phyloP scores from a whole-genome alignment of 352 stramenopile genomes.

The Pythium aquatile region DNA sequence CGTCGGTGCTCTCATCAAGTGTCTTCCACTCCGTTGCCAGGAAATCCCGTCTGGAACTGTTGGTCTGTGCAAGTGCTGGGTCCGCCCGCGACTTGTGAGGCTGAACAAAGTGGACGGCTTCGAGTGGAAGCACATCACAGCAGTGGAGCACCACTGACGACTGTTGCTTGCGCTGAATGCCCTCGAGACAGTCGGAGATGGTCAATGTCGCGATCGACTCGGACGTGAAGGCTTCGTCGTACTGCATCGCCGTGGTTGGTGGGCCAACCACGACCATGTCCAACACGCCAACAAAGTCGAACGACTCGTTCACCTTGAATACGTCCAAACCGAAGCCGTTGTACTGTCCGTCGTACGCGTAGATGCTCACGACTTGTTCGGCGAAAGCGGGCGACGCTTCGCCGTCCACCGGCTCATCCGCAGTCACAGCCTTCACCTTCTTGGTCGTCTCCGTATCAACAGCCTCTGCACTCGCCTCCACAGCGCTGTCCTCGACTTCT shows the following conservation, averaged over 20 bases:
- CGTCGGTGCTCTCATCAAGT: slow-evolving; percentile 16
- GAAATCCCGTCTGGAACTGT: slow-evolving; percentile 33
- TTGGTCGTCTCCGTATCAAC: slow-evolving; percentile 16
- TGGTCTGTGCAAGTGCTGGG: slow-evolving; percentile 40
- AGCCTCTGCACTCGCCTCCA: not conserved
- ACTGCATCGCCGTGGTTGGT: slow-evolving; percentile 13
- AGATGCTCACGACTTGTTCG: slow-evolving; percentile 54
- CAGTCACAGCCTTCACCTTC: slow-evolving; percentile 37
- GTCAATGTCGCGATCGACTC: slow-evolving; percentile 53
- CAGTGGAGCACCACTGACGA: slow-evolving; percentile 68
- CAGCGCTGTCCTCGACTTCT: not conserved
- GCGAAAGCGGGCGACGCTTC: slow-evolving; percentile 20
- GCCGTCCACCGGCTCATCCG: not conserved
- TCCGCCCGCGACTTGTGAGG: slow-evolving; percentile 39
- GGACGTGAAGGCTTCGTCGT: slow-evolving; percentile 25
- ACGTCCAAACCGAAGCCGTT: slow-evolving; percentile 39
- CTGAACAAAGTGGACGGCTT: slow-evolving; percentile 34
- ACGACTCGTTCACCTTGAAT: slow-evolving; percentile 84
- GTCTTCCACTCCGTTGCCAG: slow-evolving; percentile 38
- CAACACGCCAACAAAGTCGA: slow-evolving; percentile 77
- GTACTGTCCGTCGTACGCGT: slow-evolving; percentile 74
- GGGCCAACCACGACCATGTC: slow-evolving; percentile 55
- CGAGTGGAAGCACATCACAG: slow-evolving; percentile 34
- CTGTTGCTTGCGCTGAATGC: slow-evolving; percentile 46
- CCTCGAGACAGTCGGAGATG: slow-evolving; percentile 62